Conservation (phyloP, 805 yeast genomes). For the Cyberlindnera sargentensis region DNA sequence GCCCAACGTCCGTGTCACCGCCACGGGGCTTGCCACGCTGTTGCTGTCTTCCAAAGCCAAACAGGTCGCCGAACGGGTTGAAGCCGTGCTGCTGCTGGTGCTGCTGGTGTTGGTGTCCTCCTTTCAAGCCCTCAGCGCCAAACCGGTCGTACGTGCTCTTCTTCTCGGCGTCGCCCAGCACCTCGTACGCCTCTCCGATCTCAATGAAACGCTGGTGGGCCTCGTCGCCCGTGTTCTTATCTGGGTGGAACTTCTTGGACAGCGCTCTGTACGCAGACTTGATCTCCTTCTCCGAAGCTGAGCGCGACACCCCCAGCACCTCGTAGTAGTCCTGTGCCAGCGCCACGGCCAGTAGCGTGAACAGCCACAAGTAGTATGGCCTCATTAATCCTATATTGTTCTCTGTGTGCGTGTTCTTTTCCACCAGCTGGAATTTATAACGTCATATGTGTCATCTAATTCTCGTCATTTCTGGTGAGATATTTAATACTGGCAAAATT, state of each 20-base stretch:
- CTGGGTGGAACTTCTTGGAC: conserved; percentile 89
- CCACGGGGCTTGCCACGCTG: conserved; percentile 46
- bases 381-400: not conserved
- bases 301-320: conserved; percentile 60
- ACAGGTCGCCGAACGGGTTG: conserved; percentile 61
- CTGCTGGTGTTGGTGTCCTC: conserved; percentile 31
- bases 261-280: conserved; percentile 78
- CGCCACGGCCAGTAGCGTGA: not conserved
- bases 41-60: conserved; percentile 34
- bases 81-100: conserved; percentile 39
- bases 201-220: conserved; percentile 86
- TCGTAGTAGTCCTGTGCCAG: conserved; percentile 38
- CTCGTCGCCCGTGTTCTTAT: conserved; percentile 76
- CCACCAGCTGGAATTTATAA: no score
- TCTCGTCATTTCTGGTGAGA: no score
- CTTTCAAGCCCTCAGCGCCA: conserved; percentile 70
- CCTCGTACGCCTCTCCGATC: conserved; percentile 90
- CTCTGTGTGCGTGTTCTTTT: no score
- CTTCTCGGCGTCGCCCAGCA: conserved; percentile 65
- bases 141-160: conserved; percentile 60
- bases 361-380: not conserved
- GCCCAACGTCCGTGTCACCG: conserved; percentile 47
- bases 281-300: conserved; percentile 74
- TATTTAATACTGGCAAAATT: no score
- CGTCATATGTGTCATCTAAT: no score